phyloP scores from a whole-genome alignment of 768 basidiomycete genomes.

The Tylopilus intermedius region DNA sequence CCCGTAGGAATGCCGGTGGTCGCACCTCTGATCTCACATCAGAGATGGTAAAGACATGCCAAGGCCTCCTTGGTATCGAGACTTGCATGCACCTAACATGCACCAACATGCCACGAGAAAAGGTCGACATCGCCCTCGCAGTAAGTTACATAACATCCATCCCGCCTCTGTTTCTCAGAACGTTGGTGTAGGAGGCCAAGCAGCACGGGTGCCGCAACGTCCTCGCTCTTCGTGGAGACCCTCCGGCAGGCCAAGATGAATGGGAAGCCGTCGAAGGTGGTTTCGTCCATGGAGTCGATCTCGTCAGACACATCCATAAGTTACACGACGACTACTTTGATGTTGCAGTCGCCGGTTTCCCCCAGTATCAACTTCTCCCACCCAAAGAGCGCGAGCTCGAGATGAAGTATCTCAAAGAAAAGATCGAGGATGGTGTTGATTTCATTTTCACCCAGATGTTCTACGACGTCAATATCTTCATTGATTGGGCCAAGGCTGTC shows the following conservation, averaged over 20 bases:
- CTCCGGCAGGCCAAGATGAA: conserved; percentile 79
- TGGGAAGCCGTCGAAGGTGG: conserved; percentile 93
- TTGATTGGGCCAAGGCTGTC: conserved; percentile 82
- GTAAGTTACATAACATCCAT: conserved; percentile 43
- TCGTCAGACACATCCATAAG: conserved; percentile 81
- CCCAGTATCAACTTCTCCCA: conserved; percentile 71
- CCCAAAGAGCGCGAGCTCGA: conserved; percentile 72
- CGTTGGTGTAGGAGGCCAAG: conserved; percentile 73
- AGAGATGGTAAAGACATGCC: conserved; percentile 92
- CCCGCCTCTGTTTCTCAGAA: conserved; percentile 2
- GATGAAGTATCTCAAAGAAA: conserved; percentile 82
- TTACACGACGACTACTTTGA: conserved; percentile 91
- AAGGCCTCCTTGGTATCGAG: conserved; percentile 88
- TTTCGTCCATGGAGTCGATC: conserved; percentile 86
- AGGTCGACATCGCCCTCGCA: conserved; percentile 84
- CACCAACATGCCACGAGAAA: conserved; percentile 96
- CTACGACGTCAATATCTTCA: conserved; percentile 88
- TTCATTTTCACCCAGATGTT: conserved; percentile 99
- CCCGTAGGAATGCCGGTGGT: conserved; percentile 87
- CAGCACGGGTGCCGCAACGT: conserved; percentile 86
- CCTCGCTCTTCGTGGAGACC: conserved; percentile 90
- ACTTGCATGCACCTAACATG: conserved; percentile 99
- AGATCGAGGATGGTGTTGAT: conserved; percentile 82
- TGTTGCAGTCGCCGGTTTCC: conserved; percentile 91
- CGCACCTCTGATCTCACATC: conserved; percentile 91